A percentile compares a stretch with the other conserved stretches of the same genome.
These are phyloP conservation scores for Lodderomyces metapsilosis DNA, from an alignment of 1,139 yeast species.

Conservation along the genomic window DNA sequence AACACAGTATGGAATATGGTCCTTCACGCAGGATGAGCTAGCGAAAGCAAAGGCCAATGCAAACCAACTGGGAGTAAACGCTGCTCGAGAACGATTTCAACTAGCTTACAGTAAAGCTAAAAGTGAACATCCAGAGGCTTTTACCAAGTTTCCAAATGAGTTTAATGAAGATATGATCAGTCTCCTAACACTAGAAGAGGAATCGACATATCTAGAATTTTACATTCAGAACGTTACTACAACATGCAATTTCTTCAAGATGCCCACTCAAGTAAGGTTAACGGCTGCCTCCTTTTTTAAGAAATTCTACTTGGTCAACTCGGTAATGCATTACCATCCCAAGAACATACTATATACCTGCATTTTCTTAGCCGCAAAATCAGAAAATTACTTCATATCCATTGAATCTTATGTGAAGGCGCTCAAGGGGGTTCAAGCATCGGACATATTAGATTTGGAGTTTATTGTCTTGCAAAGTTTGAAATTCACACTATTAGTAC, in stretches of 20 bases:
- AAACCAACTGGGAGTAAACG: slow-evolving; percentile 51
- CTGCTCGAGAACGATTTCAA: slow-evolving; percentile 39
- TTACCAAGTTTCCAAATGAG: slow-evolving; percentile 24
- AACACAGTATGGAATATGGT: slow-evolving; percentile 83
- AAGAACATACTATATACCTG: slow-evolving; percentile 80
- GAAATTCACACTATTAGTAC: slow-evolving; percentile 77
- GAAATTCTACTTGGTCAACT: slow-evolving; percentile 73
- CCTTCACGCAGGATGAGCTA: slow-evolving; percentile 64
- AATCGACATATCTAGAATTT: slow-evolving; percentile 60
- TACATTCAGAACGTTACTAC: slow-evolving; percentile 72
- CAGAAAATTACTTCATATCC: slow-evolving; percentile 86
- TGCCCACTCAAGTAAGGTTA: slow-evolving; percentile 58
- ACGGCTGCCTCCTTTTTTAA: slow-evolving; percentile 84
- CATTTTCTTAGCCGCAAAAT: slow-evolving; percentile 86
- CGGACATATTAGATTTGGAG: slow-evolving; percentile 74
- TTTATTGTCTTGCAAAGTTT: slow-evolving; percentile 72
- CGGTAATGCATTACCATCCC: slow-evolving; percentile 87
- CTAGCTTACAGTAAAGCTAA: slow-evolving; percentile 26
- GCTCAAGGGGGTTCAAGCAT: slow-evolving; percentile 62
- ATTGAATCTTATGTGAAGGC: slow-evolving; percentile 77
- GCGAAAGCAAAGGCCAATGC: slow-evolving; percentile 42
- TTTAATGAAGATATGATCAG: slow-evolving; percentile 32
- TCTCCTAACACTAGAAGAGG: slow-evolving; percentile 65
- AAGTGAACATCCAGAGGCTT: slow-evolving; percentile 27
- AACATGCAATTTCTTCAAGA: slow-evolving; percentile 42